Conservation (phyloP, 192 early-diverging fungal species). For the Powellomyces hirtus region DNA sequence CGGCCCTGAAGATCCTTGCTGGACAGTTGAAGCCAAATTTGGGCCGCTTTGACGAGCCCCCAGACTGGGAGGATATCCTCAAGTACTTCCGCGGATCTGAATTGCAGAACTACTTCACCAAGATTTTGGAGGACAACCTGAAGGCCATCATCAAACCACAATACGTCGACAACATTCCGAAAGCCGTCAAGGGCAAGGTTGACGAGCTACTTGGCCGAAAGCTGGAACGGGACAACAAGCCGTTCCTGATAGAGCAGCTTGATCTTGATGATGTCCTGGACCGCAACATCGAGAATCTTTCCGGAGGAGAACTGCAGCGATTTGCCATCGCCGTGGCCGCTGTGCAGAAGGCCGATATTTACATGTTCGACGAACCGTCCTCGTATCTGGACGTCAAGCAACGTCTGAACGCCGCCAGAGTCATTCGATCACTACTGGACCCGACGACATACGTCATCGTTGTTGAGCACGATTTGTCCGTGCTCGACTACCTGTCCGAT, state of each 20-base stretch:
- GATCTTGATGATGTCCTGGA: constrained; percentile 81
- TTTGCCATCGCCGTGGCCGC: constrained; percentile 89
- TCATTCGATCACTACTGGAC: constrained; percentile 80
- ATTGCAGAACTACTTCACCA: constrained; percentile 98
- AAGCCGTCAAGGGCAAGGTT: constrained; percentile 77
- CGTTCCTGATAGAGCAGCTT: constrained; percentile 68
- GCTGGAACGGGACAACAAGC: constrained; percentile 69
- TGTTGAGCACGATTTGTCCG: constrained; percentile 98
- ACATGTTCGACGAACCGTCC: constrained; percentile 99
- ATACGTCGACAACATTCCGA: constrained; percentile 89
- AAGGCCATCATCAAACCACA: constrained; percentile 95
- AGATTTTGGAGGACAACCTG: constrained; percentile 94
- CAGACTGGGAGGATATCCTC: constrained; percentile 74
- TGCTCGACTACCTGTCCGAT: constrained; percentile 97
- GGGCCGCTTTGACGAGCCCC: constrained; percentile 66
- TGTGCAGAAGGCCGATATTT: constrained; percentile 86
- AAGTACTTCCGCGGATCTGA: constrained; percentile 95
- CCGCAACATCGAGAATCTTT: constrained; percentile 82
- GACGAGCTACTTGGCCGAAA: constrained; percentile 69
- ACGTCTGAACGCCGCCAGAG: constrained; percentile 92
- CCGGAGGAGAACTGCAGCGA: constrained; percentile 95
- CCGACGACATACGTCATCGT: constrained; percentile 84
- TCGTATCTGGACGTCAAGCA: constrained; percentile 98
- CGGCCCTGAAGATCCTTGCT: constrained; percentile 90
- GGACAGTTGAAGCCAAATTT: constrained; percentile 96